Evolutionary conservation across 106 monocot species (phyloP).

Genomic region (Dendrobium nobile): DNA sequence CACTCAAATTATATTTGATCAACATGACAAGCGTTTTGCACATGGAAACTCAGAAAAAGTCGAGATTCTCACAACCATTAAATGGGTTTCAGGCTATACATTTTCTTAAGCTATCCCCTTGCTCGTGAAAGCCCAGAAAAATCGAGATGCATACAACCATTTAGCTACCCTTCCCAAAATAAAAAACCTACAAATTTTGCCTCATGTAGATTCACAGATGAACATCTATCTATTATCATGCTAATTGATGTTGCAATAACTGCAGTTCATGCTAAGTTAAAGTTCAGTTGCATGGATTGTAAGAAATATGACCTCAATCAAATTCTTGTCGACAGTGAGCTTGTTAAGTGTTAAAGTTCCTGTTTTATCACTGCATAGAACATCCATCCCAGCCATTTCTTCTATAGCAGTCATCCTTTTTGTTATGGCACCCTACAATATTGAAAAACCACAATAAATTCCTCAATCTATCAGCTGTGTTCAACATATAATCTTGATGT

Average conservation of each 20-base stretch:
- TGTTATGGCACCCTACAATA: constrained; percentile 40
- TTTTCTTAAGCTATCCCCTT: background rate
- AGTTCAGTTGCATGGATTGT: background rate
- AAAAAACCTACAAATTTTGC: background rate
- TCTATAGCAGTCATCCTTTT: constrained; percentile 62
- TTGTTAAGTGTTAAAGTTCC: constrained; percentile 58
- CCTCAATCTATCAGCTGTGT: background rate
- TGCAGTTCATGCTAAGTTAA: background rate
- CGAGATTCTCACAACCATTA: background rate
- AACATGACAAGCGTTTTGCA: background rate
- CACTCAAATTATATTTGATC: background rate
- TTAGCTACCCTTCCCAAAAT: background rate
- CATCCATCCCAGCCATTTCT: constrained; percentile 60
- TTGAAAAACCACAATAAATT: background rate
- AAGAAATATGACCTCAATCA: constrained; percentile 33
- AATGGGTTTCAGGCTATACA: background rate
- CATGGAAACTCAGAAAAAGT: background rate
- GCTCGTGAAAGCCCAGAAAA: too few relatives aligned
- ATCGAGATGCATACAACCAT: too few relatives aligned
- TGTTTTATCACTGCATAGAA: constrained; percentile 54
- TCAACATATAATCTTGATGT: background rate
- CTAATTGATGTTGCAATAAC: background rate
- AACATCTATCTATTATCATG: background rate
- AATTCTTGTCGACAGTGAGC: constrained; percentile 37
- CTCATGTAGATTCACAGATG: background rate